A percentile compares a stretch with the other conserved stretches of the same genome.
phyloP scores from a whole-genome alignment of 2,329 filamentous ascomycete species.

The Colletotrichum siamense region DNA sequence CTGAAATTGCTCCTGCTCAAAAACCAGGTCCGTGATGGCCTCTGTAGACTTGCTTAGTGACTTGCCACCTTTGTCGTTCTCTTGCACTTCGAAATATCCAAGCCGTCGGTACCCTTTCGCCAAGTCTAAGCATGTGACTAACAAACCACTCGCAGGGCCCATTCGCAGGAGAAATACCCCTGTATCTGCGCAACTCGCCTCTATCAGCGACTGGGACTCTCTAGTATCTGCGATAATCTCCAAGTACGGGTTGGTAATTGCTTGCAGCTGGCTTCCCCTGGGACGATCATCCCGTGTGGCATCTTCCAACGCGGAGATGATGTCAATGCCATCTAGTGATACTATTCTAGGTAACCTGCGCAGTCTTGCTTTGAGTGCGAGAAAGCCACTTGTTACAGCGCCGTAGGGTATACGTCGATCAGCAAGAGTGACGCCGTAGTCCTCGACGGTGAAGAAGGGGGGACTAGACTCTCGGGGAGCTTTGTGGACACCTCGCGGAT shows the following conservation, averaged over 20 bases:
- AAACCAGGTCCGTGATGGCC: not conserved
- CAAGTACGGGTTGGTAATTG: not conserved
- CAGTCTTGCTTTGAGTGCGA: not conserved
- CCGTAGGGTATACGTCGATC: not conserved
- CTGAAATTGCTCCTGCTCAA: not conserved
- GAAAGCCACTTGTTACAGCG: not conserved
- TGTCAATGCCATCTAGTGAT: not conserved
- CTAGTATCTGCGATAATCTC: not conserved
- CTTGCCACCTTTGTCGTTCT: not conserved
- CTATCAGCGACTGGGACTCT: not conserved
- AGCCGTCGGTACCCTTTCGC: not conserved
- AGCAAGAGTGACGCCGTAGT: not conserved
- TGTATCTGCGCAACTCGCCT: not conserved
- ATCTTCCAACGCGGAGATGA: not conserved
- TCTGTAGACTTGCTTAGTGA: not conserved
- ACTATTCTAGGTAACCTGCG: not conserved
- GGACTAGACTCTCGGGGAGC: not conserved
- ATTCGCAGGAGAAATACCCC: not conserved
- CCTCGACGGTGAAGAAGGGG: not conserved
- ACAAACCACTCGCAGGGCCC: not conserved
- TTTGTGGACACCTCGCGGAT: not conserved
- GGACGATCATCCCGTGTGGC: not conserved
- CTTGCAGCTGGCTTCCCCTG: not conserved
- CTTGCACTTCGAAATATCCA: not conserved
- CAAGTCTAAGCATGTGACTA: not conserved